These are phyloP conservation scores for Prototheca cutis DNA, from an alignment of 163 green algal genomes.

Conservation along the genomic window DNA sequence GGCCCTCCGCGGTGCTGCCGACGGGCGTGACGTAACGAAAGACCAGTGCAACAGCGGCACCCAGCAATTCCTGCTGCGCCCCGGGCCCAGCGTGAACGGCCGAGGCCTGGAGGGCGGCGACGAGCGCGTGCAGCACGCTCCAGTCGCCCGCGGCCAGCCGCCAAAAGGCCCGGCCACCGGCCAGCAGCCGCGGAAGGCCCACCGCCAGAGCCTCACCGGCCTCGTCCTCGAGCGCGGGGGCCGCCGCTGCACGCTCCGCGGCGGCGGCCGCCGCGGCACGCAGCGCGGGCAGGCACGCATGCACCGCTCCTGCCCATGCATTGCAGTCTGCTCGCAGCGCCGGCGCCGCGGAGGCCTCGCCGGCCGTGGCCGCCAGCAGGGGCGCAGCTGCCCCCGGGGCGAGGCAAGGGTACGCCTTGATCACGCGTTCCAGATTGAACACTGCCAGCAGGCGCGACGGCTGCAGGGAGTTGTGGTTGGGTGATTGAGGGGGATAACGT, in stretches of 20 bases:
- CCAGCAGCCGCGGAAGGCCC: slow-evolving; percentile 24
- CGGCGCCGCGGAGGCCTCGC: neutral
- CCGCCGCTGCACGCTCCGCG: slow-evolving; percentile 4
- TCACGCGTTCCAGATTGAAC: slow-evolving; percentile 16
- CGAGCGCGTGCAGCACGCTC: slow-evolving; percentile 16
- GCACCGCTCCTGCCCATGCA: neutral
- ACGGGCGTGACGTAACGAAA: slow-evolving; percentile 32
- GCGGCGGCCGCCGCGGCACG: neutral
- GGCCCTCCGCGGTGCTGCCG: no score
- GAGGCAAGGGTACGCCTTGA: slow-evolving; percentile 47
- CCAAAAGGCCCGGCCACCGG: slow-evolving; percentile 19
- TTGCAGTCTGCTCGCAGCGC: neutral
- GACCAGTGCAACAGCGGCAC: slow-evolving; percentile 22
- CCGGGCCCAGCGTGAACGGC: slow-evolving; percentile 20
- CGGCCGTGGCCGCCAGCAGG: slow-evolving; percentile 12
- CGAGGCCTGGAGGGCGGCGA: slow-evolving; percentile 29
- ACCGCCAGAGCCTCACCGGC: slow-evolving; percentile 27
- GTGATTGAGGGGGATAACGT: neutral
- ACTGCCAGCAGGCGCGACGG: slow-evolving; percentile 13
- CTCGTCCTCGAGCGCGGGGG: slow-evolving; percentile 12
- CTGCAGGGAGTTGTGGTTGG: neutral
- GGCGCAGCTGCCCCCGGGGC: slow-evolving; percentile 12
- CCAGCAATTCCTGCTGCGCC: slow-evolving; percentile 22
- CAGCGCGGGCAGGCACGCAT: slow-evolving; percentile 3
- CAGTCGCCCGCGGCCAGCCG: slow-evolving; percentile 20